phyloP scores from a whole-genome alignment of 352 stramenopile genomes.

The Pythium graminicola region DNA sequence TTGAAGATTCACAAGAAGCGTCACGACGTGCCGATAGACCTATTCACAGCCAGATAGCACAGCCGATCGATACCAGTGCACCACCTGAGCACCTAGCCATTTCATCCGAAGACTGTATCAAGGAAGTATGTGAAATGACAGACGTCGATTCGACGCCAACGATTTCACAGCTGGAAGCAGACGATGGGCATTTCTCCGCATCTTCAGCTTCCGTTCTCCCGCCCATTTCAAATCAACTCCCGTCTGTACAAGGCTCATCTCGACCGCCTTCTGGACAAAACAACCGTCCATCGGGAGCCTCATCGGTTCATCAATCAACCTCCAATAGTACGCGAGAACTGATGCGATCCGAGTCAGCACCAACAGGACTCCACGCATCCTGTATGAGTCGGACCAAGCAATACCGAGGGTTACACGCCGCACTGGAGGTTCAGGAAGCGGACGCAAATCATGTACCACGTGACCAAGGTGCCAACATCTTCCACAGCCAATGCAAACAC shows the following conservation, averaged over 20 bases:
- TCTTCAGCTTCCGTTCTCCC: background rate
- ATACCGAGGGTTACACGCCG: conserved; percentile 36
- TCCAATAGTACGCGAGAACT: background rate
- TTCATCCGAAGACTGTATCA: too few relatives aligned
- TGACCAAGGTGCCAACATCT: conserved; percentile 41
- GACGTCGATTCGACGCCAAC: background rate
- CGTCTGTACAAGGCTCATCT: background rate
- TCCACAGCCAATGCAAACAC: conserved; percentile 42
- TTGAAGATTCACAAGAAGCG: background rate
- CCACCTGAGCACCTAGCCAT: too few relatives aligned
- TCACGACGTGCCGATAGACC: background rate
- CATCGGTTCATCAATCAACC: background rate
- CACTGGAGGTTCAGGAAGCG: conserved; percentile 24
- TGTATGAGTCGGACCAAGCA: conserved; percentile 23
- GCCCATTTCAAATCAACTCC: background rate
- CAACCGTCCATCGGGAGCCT: background rate
- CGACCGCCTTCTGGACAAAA: conserved; percentile 4
- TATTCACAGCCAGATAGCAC: too few relatives aligned
- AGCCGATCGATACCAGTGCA: background rate
- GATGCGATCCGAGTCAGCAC: conserved; percentile 44
- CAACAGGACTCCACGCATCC: conserved; percentile 20
- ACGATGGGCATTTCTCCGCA: background rate
- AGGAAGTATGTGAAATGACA: too few relatives aligned
- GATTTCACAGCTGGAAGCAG: background rate
- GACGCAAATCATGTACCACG: conserved; percentile 31